A percentile compares a stretch with the other conserved stretches of the same genome.
These are phyloP conservation scores for Diaporthe sp. DNA, from an alignment of 2,329 filamentous ascomycete species.

Conservation along the genomic window DNA sequence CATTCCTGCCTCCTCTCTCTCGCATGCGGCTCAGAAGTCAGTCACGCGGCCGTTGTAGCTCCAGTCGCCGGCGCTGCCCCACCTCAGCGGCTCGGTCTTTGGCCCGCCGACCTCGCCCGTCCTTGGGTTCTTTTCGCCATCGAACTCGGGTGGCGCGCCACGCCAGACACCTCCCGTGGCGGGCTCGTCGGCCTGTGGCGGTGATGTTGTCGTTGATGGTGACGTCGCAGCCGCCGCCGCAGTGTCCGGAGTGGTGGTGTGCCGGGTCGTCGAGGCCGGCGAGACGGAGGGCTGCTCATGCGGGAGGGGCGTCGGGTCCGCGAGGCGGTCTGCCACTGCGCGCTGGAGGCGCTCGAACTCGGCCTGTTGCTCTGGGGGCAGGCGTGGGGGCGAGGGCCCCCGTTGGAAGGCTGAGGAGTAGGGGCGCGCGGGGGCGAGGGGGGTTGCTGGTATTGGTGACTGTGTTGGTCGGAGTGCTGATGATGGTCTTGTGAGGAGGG, in stretches of 20 bases:
- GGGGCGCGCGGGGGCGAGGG: slow-evolving; percentile 38
- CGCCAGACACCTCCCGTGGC: slow-evolving; percentile 74
- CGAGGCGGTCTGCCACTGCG: slow-evolving; percentile 58
- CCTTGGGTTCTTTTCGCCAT: slow-evolving; percentile 90
- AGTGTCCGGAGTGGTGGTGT: slow-evolving; percentile 42
- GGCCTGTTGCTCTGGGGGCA: slow-evolving; percentile 89
- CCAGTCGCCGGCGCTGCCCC: slow-evolving; percentile 83
- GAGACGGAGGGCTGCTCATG: slow-evolving; percentile 39
- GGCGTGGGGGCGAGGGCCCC: slow-evolving; percentile 81
- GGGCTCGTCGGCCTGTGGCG: slow-evolving; percentile 54
- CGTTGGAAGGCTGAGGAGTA: slow-evolving; percentile 56
- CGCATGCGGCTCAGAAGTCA: slow-evolving; percentile 69
- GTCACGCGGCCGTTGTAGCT: slow-evolving; percentile 96
- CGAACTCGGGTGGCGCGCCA: slow-evolving; percentile 90
- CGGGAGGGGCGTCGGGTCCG: slow-evolving; percentile 44
- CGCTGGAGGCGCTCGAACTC: slow-evolving; percentile 89
- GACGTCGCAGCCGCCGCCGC: slow-evolving; percentile 38
- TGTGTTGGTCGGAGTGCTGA: neutral
- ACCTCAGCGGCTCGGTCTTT: slow-evolving; percentile 94
- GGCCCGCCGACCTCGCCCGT: slow-evolving; percentile 96
- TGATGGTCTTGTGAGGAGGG: neutral
- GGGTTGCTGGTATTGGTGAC: neutral
- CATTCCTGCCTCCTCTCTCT: neutral
- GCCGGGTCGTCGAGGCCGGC: slow-evolving; percentile 39
- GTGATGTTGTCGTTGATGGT: slow-evolving; percentile 30